Conservation (phyloP, 176 grass and related monocot genomes). For the Phoenix dactylifera region DNA sequence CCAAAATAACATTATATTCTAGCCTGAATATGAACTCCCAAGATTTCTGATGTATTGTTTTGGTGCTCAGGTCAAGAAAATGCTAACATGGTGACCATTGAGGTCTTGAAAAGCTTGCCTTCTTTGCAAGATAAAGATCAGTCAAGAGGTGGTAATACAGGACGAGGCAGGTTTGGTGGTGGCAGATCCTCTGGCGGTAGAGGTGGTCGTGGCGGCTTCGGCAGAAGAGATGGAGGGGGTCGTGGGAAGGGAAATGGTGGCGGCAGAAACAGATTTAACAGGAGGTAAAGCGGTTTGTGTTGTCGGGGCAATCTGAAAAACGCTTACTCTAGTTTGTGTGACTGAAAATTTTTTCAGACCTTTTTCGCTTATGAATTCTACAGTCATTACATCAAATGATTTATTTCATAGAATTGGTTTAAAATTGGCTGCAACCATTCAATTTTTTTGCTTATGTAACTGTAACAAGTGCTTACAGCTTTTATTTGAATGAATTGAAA, state of each 20-base stretch:
- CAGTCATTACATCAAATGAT: too few relatives aligned
- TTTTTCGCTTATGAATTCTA: too few relatives aligned
- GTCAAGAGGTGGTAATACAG: constrained; percentile 17
- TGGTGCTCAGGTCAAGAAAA: constrained; percentile 41
- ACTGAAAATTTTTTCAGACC: too few relatives aligned
- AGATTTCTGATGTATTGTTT: background rate
- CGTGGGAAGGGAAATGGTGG: constrained; percentile 18
- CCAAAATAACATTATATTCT: too few relatives aligned
- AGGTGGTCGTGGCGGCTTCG: constrained; percentile 28
- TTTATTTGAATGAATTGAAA: too few relatives aligned
- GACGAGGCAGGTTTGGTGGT: constrained; percentile 37
- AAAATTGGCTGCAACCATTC: too few relatives aligned
- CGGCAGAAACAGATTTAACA: constrained; percentile 56
- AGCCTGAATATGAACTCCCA: too few relatives aligned
- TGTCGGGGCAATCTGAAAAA: too few relatives aligned
- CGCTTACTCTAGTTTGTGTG: too few relatives aligned
- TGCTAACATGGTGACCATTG: constrained; percentile 48
- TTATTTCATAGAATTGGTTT: too few relatives aligned
- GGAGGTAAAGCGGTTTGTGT: constrained; percentile 24
- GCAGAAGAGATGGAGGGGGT: constrained; percentile 35
- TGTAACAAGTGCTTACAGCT: too few relatives aligned
- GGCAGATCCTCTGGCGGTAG: constrained; percentile 17
- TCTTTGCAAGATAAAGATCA: constrained; percentile 74
- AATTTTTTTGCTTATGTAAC: too few relatives aligned
- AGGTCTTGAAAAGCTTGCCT: constrained; percentile 62